Evolutionary conservation across 1,139 yeast genomes (phyloP), one percentile per base, ranked within the genome.

Genomic region (Yamadazyma friedrichii): DNA sequence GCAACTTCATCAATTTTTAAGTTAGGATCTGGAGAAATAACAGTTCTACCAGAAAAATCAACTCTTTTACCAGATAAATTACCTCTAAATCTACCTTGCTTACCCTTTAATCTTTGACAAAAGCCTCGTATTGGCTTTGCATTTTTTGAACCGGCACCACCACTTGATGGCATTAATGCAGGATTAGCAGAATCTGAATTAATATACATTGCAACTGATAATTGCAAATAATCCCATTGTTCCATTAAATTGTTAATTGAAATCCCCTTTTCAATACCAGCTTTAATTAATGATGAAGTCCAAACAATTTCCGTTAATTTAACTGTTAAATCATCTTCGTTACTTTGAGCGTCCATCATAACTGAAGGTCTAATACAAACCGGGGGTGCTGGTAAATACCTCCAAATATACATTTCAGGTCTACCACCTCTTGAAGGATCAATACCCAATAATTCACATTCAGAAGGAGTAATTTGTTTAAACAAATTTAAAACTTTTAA

Each of bases 321-420:
- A 25, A 91, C 97, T 0, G 99, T 94, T 51, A 94, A 73, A 64
- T 94, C 99, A 63, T 94, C 99, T 68, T 94, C 99, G 63, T 94
- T 94, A 29, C 95, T 84, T 35, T 91, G 88, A 44, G 93, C 95
- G 59, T 88, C 94, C 89, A 88, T 88, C 73, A 81, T 74, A 28
- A 94, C 98, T 6, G 98, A 91, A 1, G 99, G 99, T 53, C 99
- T 80, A 42, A 94, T 93, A 73, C 98, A 94, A 16, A 94, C 97
- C 0, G 99, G 99, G 1, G 99, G 98, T 0, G 98, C 98, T 0
- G 98, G 98, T 41, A 94, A 74, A 60, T 91, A 94, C 55, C 96
- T 78, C 99, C 98, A 94, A 35, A 94, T 80, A 61, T 91, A 93
- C 78, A 86, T 88, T 63, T 93, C 98, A 2, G 98, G 98, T 50